Evolutionary conservation across 2,329 filamentous ascomycete species (phyloP), one percentile per base, ranked within the genome.

Genomic region (Bipolaris oryzae): DNA sequence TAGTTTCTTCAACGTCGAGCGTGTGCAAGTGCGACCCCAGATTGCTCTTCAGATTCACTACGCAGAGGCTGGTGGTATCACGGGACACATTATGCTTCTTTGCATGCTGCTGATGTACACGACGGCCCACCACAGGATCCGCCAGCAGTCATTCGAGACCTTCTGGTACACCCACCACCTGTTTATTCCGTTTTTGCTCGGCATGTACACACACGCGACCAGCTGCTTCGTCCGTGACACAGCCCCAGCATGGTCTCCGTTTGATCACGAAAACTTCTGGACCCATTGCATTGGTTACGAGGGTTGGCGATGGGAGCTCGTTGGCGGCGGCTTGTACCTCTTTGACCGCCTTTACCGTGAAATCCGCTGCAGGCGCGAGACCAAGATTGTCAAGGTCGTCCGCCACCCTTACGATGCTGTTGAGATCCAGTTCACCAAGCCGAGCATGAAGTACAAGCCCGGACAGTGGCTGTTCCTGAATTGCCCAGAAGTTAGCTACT

Each of bases 121-220:
- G 1, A 97, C 93, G 0, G 90, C 95, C 2, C 95, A 99, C 74
- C 85, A 89, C 69, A 90, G 91, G 65, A 98, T 99, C 64, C 90
- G 95, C 52, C 94, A 98, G 75, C 95, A 99, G 75, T 96, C 92
- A 0, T 99, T 93, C 73, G 95, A 99, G 79, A 96, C 94, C 0
- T 99, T 99, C 76, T 99, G 95, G 95, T 99, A 99, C 79, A 96
- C 92, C 0, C 95, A 99, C 78, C 95, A 99, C 71, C 85, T 99
- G n/a, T 98, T 98, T 72, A 90, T 99, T 58, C 94, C 95, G 1
- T 99, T 99, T 77, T 79, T 98, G 71, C 83, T 99, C 42, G 94
- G 86, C 43, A 87, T 99, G 66, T 99, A 98, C 78, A 98, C 94
- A 11, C 95, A 99, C 77, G 94, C 95, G 1, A 91, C 91, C 7